Conservation (phyloP, 768 basidiomycete species). For the Tulasnella sp. region DNA sequence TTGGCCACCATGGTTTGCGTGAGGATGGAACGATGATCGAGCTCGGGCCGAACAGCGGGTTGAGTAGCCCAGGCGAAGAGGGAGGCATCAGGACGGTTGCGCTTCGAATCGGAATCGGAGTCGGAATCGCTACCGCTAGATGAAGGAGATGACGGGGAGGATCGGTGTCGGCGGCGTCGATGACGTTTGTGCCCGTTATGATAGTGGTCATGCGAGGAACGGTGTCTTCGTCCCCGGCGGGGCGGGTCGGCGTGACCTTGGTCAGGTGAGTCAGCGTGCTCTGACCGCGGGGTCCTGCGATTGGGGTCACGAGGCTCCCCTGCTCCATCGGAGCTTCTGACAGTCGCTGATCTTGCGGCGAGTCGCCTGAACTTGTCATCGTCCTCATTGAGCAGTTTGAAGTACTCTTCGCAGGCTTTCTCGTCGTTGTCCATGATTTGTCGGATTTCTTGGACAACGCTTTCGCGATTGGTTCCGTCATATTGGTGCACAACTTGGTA, state of each 20-base stretch:
- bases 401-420: not conserved
- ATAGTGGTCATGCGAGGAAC: not conserved
- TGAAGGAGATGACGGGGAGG: not conserved
- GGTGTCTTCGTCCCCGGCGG: not conserved
- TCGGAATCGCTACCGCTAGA: not conserved
- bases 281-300: not conserved
- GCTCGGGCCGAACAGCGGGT: not conserved
- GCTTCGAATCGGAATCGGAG: not conserved
- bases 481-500: not conserved
- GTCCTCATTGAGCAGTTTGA: not conserved
- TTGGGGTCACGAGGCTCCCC: not conserved
- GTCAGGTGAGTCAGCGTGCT: too few relatives aligned
- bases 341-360: too few relatives aligned
- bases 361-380: not conserved
- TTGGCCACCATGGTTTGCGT: not conserved
- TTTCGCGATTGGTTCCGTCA: not conserved
- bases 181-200: not conserved
- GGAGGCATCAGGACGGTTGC: not conserved
- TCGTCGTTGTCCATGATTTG: not conserved
- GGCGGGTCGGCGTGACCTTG: too few relatives aligned
- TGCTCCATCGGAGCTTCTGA: too few relatives aligned
- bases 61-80: not conserved
- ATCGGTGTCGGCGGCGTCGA: not conserved
- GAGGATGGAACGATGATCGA: not conserved
- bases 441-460: not conserved